Conservation (phyloP, 495 filamentous ascomycete genomes). For the Bacidia gigantensis region DNA sequence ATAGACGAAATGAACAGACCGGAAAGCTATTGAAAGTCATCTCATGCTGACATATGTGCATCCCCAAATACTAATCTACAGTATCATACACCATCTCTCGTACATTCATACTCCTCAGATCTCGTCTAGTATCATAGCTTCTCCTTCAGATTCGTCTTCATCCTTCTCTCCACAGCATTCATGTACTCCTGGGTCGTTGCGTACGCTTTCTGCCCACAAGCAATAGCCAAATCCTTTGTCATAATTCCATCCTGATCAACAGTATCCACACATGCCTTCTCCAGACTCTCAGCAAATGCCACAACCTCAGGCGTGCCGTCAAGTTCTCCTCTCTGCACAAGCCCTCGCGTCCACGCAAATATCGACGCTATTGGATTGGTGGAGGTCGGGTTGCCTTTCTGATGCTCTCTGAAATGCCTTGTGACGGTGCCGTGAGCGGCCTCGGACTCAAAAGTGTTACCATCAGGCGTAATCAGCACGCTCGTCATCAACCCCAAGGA, state of each 20-base stretch:
- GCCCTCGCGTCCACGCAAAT: slow-evolving; percentile 94
- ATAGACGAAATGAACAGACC: not conserved
- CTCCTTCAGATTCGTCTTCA: slow-evolving; percentile 52
- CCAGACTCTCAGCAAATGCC: slow-evolving; percentile 76
- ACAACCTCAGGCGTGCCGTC: slow-evolving; percentile 81
- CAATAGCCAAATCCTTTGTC: slow-evolving; percentile 94
- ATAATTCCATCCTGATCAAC: slow-evolving; percentile 91
- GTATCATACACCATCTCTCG: too few relatives aligned
- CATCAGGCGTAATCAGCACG: slow-evolving; percentile 86
- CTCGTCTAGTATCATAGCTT: slow-evolving; percentile 25
- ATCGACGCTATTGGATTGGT: slow-evolving; percentile 98
- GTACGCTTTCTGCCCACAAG: slow-evolving; percentile 72
- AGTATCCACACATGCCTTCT: slow-evolving; percentile 87
- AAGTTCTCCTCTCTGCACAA: slow-evolving; percentile 82
- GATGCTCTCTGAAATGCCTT: slow-evolving; percentile 95
- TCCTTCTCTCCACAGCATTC: slow-evolving; percentile 71
- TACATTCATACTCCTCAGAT: too few relatives aligned
- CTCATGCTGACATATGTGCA: too few relatives aligned
- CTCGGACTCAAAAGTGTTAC: slow-evolving; percentile 92
- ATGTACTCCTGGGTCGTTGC: slow-evolving; percentile 84
- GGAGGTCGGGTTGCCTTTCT: slow-evolving; percentile 90
- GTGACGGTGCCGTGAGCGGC: slow-evolving; percentile 97
- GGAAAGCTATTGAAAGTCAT: too few relatives aligned
- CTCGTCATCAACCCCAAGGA: slow-evolving; percentile 98
- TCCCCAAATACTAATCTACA: too few relatives aligned